Base-by-base conservation (phyloP, 1,139 yeast genomes). In the Candida anutae region DNA sequence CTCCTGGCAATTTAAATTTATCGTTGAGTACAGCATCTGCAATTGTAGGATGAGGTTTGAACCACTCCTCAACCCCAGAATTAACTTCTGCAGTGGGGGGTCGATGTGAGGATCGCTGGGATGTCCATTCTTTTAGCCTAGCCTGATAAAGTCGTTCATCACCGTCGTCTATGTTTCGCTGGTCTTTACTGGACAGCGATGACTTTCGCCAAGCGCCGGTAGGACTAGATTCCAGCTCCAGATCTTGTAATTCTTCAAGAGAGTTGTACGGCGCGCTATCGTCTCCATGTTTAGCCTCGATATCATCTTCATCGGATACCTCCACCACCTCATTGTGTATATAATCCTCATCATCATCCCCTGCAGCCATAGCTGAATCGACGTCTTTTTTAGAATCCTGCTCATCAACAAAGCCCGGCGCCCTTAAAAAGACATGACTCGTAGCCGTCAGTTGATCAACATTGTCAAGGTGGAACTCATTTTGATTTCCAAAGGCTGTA, bases 401-500 rank as follows among this genome's bases (percentile, higher is more conserved):
- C 12, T 6, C 11, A 6, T 29, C 35, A 4, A 34, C 50, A 34
- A 63, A 55, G 4, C 71, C 71, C 0, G 70, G 71, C 13, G 53
- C 56, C 23, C 62, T 38, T 23, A 64, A 45, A 31, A 45, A 39
- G 24, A 50, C 53, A 40, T 59, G 67, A 30, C 64, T 59, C 6
- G 37, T 24, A 11, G 9, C 10, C 10, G 16, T 16, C 8, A 17
- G 28, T 13, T 26, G 22, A 6, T 30, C 49, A 26, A 48, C 54
- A 23, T 48, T 55, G 10, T 10, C 10, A 8, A 17, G 19, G 19
- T 10, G 8, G 37, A 83, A 83, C 4, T 70, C 74, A 21, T 69
- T 63, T 13, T 74, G 62, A 23, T 74, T 75, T 8, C 96, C 94
- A 60, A 90, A 90, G 1, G 98, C 98, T 0, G 99, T 90, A 32